Conservation (phyloP, 192 early-diverging fungal species). For the Coemansia sp. region DNA sequence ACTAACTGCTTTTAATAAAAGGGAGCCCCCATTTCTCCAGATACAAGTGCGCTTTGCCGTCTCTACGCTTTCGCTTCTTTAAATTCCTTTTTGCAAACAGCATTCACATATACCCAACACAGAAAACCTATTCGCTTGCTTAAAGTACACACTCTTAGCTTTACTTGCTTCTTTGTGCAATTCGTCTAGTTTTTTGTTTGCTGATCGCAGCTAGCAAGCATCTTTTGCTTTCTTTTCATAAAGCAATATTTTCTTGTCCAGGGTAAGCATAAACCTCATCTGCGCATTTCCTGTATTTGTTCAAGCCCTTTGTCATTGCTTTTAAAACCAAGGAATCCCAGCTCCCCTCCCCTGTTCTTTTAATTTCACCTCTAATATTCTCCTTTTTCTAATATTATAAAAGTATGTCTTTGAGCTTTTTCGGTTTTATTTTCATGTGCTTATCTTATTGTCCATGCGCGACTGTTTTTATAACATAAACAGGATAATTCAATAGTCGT, state of each 20-base stretch:
- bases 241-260: neutral
- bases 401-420: neutral
- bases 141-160: neutral
- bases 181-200: neutral
- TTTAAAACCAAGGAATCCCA: neutral
- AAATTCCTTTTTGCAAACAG: neutral
- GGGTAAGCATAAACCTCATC: neutral
- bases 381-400: neutral
- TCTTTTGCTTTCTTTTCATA: neutral
- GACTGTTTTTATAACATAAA: neutral
- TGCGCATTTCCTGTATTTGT: neutral
- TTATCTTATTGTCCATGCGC: neutral
- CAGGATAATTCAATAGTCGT: neutral
- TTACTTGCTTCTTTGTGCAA: constrained; percentile 1
- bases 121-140: neutral
- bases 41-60: neutral
- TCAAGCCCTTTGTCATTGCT: neutral
- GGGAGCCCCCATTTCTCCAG: constrained; percentile 7
- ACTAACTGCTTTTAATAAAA: constrained; percentile 6
- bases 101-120: neutral
- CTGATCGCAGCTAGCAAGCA: neutral
- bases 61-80: constrained; percentile 3
- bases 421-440: neutral
- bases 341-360: neutral
- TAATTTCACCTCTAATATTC: neutral